Evolutionary conservation across 164 flowering plant genomes (phyloP), one percentile per base, ranked within the genome.

Genomic region (Buxus sempervirens): DNA sequence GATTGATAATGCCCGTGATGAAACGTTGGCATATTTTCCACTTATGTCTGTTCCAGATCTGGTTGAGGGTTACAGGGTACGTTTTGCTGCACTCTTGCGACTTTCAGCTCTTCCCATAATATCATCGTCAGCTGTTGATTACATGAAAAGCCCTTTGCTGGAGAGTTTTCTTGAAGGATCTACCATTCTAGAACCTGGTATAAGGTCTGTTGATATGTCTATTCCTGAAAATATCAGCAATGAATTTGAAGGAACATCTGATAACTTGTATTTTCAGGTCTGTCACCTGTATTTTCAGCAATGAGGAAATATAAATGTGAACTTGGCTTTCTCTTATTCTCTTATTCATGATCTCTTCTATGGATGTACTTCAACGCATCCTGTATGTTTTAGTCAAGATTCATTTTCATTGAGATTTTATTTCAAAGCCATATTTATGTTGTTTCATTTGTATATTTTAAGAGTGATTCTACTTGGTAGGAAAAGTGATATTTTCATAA

Each of bases 1-100:
- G 99, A 80, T 84, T 41, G 86, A 96, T 63, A 93, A 92, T 83
- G 71, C 82, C 9, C 93, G 99, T 62, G 90, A 86, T 71, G 99
- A 93, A 79, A 71, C 56, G 9, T 79, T 96, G 61, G 87, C 92
- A 23, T 81, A 85, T 66, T 93, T 93, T 79, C 96, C 98, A 14
- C 88, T 88, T 62, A 77, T 78, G 42, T 72, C 87, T 58, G 77
- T 80, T 70, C 82, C 78, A 42, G 77, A 74, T 61, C 83, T 93
- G 74, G 84, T 85, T 62, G 88, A 88, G 70, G 79, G 83, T 63
- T 93, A 84, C 76, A 82, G 73, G 73, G 78, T 85, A 60, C 87
- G 95, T 8, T 80, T 63, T 62, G 63, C 72, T 68, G 77, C 81
- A 6, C 84, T 96, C 22, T 65, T 79, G 21, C 77, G 78, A 75